Evolutionary conservation across 139 green algal genomes (phyloP), one percentile per base, ranked within the genome.

Genomic region (Chlorella ohadii): DNA sequence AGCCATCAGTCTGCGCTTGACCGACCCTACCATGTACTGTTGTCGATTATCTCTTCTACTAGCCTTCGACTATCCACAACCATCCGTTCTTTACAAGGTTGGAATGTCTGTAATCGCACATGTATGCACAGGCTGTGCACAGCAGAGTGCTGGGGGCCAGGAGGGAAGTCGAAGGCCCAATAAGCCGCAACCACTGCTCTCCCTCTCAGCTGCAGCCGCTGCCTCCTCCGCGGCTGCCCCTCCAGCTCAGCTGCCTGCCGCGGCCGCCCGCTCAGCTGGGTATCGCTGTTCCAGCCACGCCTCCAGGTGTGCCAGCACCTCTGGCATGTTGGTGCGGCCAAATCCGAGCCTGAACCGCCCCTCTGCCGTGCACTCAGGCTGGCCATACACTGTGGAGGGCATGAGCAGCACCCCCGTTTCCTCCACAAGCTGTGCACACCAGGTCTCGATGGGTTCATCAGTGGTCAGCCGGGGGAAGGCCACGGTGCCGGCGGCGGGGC

Each of bases 391-490:
- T 1, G 39, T 87, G 1, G 78, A 89, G 4, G 94, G 94, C 70
- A 97, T 89, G 64, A 97, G 84, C 83, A 97, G 89, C 77, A 96
- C 93, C 6, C 93, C 93, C n/a, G 81, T 66, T n/a, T 81, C 82
- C 0, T 51, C 38, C 74, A 94, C 90, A 36, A 93, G n/a, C 39
- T 74, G 56, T 44, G 92, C 84, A 56, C 88, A 94, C 67, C 94
- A 94, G 0, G 15, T 64, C 19, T 89, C 89, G 1, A 94, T 81
- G 31, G 72, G 22, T 39, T 89, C 87, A 0, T 77, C 87, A 17
- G 64, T 72, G 22, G 81, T 39, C 28, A 91, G 66, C 57, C 85
- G 61, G 3, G 92, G 91, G 76, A 96, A 92, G 44, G 85, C 84
- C 38, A 94, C 81, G 23, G 86, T 90, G 75, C 91, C 84, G 28